These are phyloP conservation scores for Ophiostoma tasmaniense DNA, from an alignment of 2,329 filamentous ascomycete genomes.

Conservation along the genomic window DNA sequence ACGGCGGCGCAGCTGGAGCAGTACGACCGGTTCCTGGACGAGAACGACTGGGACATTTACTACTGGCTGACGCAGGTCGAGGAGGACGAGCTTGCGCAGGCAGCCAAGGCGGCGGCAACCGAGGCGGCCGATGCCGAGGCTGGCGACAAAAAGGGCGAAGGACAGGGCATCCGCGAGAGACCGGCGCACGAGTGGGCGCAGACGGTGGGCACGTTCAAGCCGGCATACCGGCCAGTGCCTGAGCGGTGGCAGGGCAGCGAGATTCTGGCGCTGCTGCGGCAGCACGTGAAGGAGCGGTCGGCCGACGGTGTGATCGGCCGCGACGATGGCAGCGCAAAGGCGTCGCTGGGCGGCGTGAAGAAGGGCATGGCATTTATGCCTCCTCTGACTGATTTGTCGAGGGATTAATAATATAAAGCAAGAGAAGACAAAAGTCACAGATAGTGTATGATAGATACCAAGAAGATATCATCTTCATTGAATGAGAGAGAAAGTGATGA, in stretches of 20 bases:
- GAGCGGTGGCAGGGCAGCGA: conserved; percentile 75
- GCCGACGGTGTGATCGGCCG: conserved; percentile 39
- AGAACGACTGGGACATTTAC: conserved; percentile 99
- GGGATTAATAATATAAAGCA: conserved; percentile 4
- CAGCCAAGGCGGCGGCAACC: conserved; percentile 22
- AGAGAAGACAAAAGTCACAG: neutral
- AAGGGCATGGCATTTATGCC: conserved; percentile 53
- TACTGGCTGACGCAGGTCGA: conserved; percentile 93
- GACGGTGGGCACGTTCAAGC: conserved; percentile 89
- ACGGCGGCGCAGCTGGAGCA: conserved; percentile 62
- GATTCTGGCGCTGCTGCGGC: conserved; percentile 65
- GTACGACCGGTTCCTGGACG: conserved; percentile 90
- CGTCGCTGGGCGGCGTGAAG: conserved; percentile 16
- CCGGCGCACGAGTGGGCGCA: conserved; percentile 84
- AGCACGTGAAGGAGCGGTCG: conserved; percentile 68
- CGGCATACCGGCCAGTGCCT: conserved; percentile 86
- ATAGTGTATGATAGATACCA: conserved; percentile 7
- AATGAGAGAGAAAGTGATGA: conserved; percentile 12
- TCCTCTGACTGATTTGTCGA: conserved; percentile 28
- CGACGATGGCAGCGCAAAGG: conserved; percentile 27
- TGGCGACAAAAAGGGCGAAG: neutral
- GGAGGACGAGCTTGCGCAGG: conserved; percentile 7
- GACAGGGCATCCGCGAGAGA: conserved; percentile 24
- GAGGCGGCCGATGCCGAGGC: conserved; percentile 18
- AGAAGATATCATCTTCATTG: conserved; percentile 18